phyloP scores from a whole-genome alignment of 306 rosid genomes.

The Trichosanthes cucumerina region DNA sequence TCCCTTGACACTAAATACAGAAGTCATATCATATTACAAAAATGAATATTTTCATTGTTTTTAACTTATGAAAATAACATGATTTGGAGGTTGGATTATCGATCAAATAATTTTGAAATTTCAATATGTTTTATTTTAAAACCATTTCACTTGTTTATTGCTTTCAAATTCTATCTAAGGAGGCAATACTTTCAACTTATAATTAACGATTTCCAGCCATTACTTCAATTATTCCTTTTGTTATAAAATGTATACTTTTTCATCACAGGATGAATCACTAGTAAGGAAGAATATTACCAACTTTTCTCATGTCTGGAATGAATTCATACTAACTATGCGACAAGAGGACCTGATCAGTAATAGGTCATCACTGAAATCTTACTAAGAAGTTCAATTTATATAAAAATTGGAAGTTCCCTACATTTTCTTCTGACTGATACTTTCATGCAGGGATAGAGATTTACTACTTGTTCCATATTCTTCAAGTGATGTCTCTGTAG shows the following conservation, averaged over 20 bases:
- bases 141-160: neutral
- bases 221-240: neutral
- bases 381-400: neutral
- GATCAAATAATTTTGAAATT: slow-evolving; percentile 7
- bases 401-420: neutral
- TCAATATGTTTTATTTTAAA: neutral
- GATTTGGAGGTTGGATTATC: neutral
- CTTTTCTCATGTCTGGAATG: slow-evolving; percentile 91
- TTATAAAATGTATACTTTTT: slow-evolving; percentile 17
- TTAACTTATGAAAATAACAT: neutral
- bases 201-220: neutral
- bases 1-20: neutral
- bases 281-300: slow-evolving; percentile 51
- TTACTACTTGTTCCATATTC: slow-evolving; percentile 72
- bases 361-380: slow-evolving; percentile 34
- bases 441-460: slow-evolving; percentile 68
- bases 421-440: slow-evolving; percentile 5
- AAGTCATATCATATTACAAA: neutral
- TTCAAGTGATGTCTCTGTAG: slow-evolving; percentile 47
- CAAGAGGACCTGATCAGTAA: slow-evolving; percentile 84
- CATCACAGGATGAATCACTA: slow-evolving; percentile 40
- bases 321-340: slow-evolving; percentile 71
- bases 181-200: neutral
- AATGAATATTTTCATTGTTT: neutral
- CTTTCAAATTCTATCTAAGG: neutral